phyloP scores from a whole-genome alignment of 768 basidiomycete genomes.

The Collybia nuda region DNA sequence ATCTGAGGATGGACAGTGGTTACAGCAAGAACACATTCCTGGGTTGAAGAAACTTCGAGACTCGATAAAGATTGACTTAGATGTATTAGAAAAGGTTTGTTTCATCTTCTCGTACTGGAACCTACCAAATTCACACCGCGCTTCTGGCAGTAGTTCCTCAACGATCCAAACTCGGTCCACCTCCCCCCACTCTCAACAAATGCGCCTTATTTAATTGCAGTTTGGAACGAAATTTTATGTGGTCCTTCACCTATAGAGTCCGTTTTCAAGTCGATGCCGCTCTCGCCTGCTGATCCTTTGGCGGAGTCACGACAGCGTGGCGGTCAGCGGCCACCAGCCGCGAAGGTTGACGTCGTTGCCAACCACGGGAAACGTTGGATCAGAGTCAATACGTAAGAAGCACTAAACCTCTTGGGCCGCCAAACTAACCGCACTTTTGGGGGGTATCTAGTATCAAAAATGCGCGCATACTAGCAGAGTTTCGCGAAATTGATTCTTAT shows the following conservation, averaged over 20 bases:
- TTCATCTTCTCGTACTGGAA: not conserved
- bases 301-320: constrained; percentile 16
- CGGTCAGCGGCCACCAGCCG: constrained; percentile 29
- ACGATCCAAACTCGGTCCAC: constrained; percentile 40
- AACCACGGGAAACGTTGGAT: constrained; percentile 79
- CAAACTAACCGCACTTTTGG: not conserved
- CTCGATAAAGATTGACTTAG: constrained; percentile 43
- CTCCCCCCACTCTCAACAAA: constrained; percentile 67
- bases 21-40: constrained; percentile 40
- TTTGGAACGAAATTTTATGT: constrained; percentile 76
- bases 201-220: constrained; percentile 76
- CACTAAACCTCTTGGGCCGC: not conserved
- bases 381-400: constrained; percentile 81
- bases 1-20: constrained; percentile 39
- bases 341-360: constrained; percentile 82
- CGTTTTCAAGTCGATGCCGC: constrained; percentile 55
- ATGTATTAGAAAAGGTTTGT: constrained; percentile 43
- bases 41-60: constrained; percentile 48
- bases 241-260: constrained; percentile 57
- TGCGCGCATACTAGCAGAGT: constrained; percentile 72
- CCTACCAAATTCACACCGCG: constrained; percentile 10
- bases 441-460: constrained; percentile 63
- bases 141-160: constrained; percentile 60
- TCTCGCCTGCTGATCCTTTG: constrained; percentile 11
- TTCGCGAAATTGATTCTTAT: constrained; percentile 84